Conservation (phyloP, 345 rosid genomes). For the Corchorus olitorius region DNA sequence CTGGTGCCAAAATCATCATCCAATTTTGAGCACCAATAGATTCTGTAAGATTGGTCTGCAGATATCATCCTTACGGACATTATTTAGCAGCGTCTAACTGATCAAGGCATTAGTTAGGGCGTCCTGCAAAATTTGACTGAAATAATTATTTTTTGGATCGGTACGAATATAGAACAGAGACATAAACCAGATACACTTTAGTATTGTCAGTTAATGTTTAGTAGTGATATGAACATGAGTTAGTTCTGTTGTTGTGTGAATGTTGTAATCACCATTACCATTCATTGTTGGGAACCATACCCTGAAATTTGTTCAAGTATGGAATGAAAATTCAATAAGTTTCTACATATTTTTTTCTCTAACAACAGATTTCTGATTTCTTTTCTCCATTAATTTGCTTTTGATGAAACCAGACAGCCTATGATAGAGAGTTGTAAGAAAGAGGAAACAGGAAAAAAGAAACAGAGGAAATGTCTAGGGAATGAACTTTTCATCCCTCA, state of each 20-base stretch:
- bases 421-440: not conserved
- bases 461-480: conserved; percentile 28
- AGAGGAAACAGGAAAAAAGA: not conserved
- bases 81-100: not conserved
- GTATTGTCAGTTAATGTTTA: not conserved
- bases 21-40: not conserved
- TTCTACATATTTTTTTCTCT: not conserved
- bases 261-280: not conserved
- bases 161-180: not conserved
- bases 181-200: not conserved
- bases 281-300: not conserved
- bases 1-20: not conserved
- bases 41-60: not conserved
- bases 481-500: conserved; percentile 67
- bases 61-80: not conserved
- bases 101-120: not conserved
- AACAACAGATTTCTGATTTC: not conserved
- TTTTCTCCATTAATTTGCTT: not conserved
- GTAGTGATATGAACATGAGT: too few relatives aligned
- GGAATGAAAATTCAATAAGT: too few relatives aligned
- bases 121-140: not conserved
- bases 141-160: not conserved
- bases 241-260: not conserved
- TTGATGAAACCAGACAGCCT: not conserved
- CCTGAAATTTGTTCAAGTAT: not conserved